A percentile compares a stretch with the other conserved stretches of the same genome.
phyloP scores from a whole-genome alignment of 768 basidiomycete species.

The Lactifluus volemus region DNA sequence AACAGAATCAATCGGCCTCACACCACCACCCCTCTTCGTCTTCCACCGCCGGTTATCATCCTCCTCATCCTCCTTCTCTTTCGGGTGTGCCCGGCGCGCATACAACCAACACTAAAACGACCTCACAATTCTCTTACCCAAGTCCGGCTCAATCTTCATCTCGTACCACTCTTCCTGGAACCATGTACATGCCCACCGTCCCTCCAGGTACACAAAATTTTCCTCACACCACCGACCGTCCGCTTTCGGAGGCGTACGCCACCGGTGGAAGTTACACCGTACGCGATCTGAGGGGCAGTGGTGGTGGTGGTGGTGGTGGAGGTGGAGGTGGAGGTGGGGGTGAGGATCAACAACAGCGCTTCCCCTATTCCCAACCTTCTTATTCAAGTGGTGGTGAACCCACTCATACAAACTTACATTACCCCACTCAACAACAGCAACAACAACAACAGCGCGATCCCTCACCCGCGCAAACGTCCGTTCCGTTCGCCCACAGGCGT shows the following conservation, averaged over 20 bases:
- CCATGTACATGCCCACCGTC: conserved; percentile 28
- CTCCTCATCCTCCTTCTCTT: conserved; percentile 3
- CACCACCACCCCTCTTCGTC: conserved; percentile 28
- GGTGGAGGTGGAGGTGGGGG: no score
- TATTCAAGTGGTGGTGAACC: conserved; percentile 29
- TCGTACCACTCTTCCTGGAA: conserved; percentile 35
- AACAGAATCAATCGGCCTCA: conserved; percentile 28
- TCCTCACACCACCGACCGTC: conserved; percentile 43
- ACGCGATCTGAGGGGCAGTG: conserved; percentile 39
- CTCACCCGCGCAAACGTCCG: conserved; percentile 29
- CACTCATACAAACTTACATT: conserved; percentile 26
- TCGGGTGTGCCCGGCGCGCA: conserved; percentile 5
- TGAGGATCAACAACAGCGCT: conserved; percentile 31
- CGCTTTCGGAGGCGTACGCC: conserved; percentile 38
- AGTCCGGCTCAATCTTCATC: conserved; percentile 27
- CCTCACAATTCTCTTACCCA: conserved; percentile 17
- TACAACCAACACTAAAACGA: background rate
- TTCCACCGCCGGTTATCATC: conserved; percentile 22
- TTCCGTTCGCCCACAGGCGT: conserved; percentile 48
- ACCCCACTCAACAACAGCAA: conserved; percentile 21
- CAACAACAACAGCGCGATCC: conserved; percentile 20
- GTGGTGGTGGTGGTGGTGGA: no score
- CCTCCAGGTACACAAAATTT: conserved; percentile 30
- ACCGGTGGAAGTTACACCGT: conserved; percentile 32
- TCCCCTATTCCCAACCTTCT: conserved; percentile 42